A percentile compares a stretch with the other conserved stretches of the same genome.
Conservation (phyloP, 2,329 filamentous ascomycete species). For the Colletotrichum neosansevieriae region DNA sequence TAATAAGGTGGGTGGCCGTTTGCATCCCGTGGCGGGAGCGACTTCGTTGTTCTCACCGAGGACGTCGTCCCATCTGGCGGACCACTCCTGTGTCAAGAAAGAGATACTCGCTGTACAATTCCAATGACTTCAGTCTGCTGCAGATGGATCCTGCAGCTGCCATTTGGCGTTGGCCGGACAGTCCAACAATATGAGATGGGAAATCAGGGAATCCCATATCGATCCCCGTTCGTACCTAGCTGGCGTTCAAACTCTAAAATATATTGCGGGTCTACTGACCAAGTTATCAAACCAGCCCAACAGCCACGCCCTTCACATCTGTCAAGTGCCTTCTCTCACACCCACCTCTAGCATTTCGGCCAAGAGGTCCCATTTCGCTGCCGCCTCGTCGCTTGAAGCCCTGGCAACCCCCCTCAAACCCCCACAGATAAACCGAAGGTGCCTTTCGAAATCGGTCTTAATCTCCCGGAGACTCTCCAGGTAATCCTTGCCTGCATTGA, state of each 20-base stretch:
- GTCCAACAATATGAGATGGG: slow-evolving; percentile 28
- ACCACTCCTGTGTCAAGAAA: slow-evolving; percentile 1
- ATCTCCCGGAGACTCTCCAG: slow-evolving; percentile 66
- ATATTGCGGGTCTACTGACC: slow-evolving; percentile 35
- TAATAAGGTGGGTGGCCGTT: background rate
- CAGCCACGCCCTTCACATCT: slow-evolving; percentile 9
- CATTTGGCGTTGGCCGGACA: slow-evolving; percentile 15
- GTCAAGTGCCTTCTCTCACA: slow-evolving; percentile 41
- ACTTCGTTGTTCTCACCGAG: slow-evolving; percentile 12
- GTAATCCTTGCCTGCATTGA: slow-evolving; percentile 55
- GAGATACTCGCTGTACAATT: slow-evolving; percentile 29
- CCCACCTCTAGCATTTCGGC: slow-evolving; percentile 81
- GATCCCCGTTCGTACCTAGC: slow-evolving; percentile 30
- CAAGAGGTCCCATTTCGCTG: slow-evolving; percentile 80
- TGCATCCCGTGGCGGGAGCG: slow-evolving; percentile 13
- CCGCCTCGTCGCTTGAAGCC: slow-evolving; percentile 72
- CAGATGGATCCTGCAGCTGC: slow-evolving; percentile 24
- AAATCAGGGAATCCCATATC: slow-evolving; percentile 39
- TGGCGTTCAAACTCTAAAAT: slow-evolving; percentile 33
- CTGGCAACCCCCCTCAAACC: slow-evolving; percentile 82
- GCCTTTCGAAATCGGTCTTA: slow-evolving; percentile 71
- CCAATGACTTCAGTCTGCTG: background rate
- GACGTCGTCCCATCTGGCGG: slow-evolving; percentile 2
- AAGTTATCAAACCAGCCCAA: slow-evolving; percentile 23
- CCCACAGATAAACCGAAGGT: slow-evolving; percentile 77